These are phyloP conservation scores for Candida incommunis DNA, from an alignment of 805 yeast genomes.

Conservation along the genomic window DNA sequence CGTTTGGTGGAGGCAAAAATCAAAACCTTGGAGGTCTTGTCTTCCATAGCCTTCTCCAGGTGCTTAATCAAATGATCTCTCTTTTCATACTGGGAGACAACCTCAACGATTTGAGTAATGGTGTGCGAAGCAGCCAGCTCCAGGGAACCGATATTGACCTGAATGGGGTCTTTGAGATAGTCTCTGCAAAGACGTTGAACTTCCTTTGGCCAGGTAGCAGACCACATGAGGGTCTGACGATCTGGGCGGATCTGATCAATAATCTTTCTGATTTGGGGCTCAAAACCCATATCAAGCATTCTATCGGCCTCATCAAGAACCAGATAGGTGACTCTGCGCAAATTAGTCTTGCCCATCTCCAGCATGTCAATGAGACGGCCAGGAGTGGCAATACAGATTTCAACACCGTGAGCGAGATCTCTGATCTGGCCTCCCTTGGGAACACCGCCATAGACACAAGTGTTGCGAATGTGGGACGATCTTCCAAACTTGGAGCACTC, in stretches of 20 bases:
- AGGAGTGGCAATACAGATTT: conserved; percentile 94
- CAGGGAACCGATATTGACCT: conserved; percentile 91
- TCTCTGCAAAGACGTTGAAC: conserved; percentile 88
- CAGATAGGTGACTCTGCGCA: conserved; percentile 90
- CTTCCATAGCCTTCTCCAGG: conserved; percentile 62
- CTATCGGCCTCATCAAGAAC: conserved; percentile 99
- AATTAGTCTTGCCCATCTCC: conserved; percentile 86
- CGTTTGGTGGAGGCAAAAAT: conserved; percentile 95
- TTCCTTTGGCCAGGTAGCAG: conserved; percentile 99
- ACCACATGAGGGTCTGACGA: conserved; percentile 99
- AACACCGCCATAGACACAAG: conserved; percentile 98
- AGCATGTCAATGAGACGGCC: conserved; percentile 98
- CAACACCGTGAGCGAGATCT: conserved; percentile 89
- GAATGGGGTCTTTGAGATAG: conserved; percentile 83
- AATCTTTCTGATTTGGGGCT: conserved; percentile 97
- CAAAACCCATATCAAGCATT: conserved; percentile 99
- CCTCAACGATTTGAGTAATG: conserved; percentile 87
- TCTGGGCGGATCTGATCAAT: conserved; percentile 98
- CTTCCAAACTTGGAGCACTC: conserved; percentile 93
- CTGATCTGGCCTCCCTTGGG: conserved; percentile 97
- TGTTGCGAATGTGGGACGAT: conserved; percentile 83
- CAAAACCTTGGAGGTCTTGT: conserved; percentile 59
- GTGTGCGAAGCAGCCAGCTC: conserved; percentile 95
- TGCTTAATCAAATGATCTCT: conserved; percentile 79
- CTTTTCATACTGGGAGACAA: conserved; percentile 83